Evolutionary conservation across 2,329 filamentous ascomycete genomes (phyloP).

Genomic region (Botryotinia convoluta): DNA sequence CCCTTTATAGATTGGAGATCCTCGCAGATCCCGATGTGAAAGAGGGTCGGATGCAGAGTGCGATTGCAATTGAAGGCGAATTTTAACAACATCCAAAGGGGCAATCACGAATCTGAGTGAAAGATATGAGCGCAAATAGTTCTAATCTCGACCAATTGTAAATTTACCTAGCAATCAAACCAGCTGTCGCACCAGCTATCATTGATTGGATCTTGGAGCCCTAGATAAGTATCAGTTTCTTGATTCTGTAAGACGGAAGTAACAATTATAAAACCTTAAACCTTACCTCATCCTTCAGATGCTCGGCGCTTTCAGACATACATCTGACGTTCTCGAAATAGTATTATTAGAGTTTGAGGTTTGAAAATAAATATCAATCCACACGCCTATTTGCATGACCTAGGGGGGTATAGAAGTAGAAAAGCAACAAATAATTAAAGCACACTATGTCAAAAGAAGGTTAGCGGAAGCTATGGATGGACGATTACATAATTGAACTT

Average conservation of each 20-base stretch:
- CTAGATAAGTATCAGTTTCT: constrained; percentile 39
- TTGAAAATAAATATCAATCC: neutral
- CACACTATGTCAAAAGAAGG: neutral
- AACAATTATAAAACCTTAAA: neutral
- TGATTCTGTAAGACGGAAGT: neutral
- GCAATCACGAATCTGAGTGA: constrained; percentile 77
- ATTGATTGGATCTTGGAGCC: constrained; percentile 66
- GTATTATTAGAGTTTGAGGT: constrained; percentile 11
- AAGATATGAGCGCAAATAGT: constrained; percentile 17
- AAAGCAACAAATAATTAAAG: neutral
- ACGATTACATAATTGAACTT: neutral
- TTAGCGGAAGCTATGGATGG: neutral
- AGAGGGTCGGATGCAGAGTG: constrained; percentile 73
- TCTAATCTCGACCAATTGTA: neutral
- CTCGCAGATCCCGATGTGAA: constrained; percentile 48
- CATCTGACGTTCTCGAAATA: constrained; percentile 21
- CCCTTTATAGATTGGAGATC: constrained; percentile 64
- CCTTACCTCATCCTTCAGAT: constrained; percentile 41
- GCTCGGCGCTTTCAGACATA: constrained; percentile 25
- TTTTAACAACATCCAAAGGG: constrained; percentile 96
- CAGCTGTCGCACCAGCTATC: constrained; percentile 67
- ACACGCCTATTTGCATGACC: neutral
- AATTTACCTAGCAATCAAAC: constrained; percentile 76
- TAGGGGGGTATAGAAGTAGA: neutral
- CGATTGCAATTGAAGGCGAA: constrained; percentile 89